Percentiles rank a stretch among this genome's conserved stretches.
Evolutionary conservation across 805 yeast species (phyloP).

Genomic region (Vanderwaltozyma tropicalis): DNA sequence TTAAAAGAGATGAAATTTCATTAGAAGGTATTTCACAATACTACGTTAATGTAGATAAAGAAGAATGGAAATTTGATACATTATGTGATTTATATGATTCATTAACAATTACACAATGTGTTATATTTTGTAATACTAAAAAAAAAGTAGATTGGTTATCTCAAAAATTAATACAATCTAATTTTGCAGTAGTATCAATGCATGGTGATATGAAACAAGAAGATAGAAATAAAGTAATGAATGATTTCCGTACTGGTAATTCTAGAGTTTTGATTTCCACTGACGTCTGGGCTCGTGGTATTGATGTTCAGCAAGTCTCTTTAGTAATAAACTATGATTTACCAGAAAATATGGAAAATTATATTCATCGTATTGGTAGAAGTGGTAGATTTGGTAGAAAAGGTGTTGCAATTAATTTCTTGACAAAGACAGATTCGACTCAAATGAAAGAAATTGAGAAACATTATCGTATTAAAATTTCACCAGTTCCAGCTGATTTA

Average conservation of each 20-base stretch:
- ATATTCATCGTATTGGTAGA: constrained; percentile 96
- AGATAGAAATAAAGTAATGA: constrained; percentile 91
- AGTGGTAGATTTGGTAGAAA: constrained; percentile 98
- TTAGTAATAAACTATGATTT: constrained; percentile 90
- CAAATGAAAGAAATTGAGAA: constrained; percentile 78
- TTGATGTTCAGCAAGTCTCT: constrained; percentile 95
- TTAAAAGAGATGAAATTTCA: constrained; percentile 90
- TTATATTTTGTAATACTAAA: constrained; percentile 93
- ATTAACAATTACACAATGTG: constrained; percentile 92
- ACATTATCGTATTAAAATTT: constrained; percentile 81
- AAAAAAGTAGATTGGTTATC: constrained; percentile 87
- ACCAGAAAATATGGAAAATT: constrained; percentile 84
- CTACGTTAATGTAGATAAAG: constrained; percentile 82
- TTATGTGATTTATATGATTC: constrained; percentile 92
- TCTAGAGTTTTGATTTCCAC: constrained; percentile 89
- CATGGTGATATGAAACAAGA: constrained; percentile 94
- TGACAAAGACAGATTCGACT: constrained; percentile 67
- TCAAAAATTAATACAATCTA: constrained; percentile 57
- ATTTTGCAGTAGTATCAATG: constrained; percentile 88
- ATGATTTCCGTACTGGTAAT: constrained; percentile 89
- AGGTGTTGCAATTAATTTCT: constrained; percentile 94
- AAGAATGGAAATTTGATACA: constrained; percentile 91
- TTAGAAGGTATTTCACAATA: constrained; percentile 93
- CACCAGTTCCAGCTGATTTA: constrained; percentile 81
- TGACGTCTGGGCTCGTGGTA: constrained; percentile 95